Evolutionary conservation across 257 asterid species (phyloP).

Genomic region (Lavandula angustifolia): DNA sequence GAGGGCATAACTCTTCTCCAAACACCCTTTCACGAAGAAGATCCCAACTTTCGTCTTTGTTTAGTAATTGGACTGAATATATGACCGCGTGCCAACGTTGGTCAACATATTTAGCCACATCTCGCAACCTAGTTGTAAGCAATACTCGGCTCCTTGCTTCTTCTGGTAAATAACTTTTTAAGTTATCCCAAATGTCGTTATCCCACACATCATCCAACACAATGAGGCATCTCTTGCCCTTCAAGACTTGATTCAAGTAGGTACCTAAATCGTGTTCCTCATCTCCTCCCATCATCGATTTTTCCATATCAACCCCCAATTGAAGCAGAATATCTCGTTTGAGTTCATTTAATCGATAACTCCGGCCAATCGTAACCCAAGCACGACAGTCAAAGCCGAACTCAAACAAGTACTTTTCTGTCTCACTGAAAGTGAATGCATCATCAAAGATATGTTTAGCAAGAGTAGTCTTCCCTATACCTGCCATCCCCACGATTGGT

Average conservation of each 20-base stretch:
- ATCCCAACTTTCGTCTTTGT: not conserved
- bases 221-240: not conserved
- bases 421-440: no score
- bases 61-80: not conserved
- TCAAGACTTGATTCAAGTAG: not conserved
- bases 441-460: not conserved
- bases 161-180: not conserved
- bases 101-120: not conserved
- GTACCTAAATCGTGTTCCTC: not conserved
- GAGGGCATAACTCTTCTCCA: not conserved
- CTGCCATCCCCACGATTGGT: not conserved
- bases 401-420: no score
- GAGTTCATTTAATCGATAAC: not conserved
- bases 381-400: not conserved
- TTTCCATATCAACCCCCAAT: not conserved
- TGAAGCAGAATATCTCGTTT: not conserved
- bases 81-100: not conserved
- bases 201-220: slow-evolving; percentile 5
- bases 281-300: no score
- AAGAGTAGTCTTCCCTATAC: not conserved
- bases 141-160: not conserved
- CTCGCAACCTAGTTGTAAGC: not conserved
- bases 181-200: no score
- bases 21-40: not conserved
- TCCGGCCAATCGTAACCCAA: not conserved